phyloP scores from a whole-genome alignment of 495 filamentous ascomycete species.

The Pyronema domesticum region DNA sequence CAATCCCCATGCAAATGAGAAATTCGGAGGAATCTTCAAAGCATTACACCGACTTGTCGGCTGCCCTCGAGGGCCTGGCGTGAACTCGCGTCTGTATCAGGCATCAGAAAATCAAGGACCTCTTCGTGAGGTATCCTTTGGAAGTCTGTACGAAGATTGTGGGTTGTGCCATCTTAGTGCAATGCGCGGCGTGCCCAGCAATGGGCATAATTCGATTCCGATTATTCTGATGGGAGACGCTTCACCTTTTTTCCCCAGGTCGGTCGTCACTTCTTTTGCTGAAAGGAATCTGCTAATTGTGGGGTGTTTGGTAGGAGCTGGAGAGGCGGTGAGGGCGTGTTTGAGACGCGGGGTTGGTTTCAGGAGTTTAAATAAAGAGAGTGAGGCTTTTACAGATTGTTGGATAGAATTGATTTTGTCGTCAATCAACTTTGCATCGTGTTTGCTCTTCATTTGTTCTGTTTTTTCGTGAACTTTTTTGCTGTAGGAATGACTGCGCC shows the following conservation, averaged over 20 bases:
- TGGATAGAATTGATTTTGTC: too few relatives aligned
- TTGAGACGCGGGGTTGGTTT: too few relatives aligned
- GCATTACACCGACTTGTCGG: conserved; percentile 29
- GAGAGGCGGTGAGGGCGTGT: neutral
- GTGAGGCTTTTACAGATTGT: too few relatives aligned
- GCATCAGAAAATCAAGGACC: conserved; percentile 86
- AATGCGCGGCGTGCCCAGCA: conserved; percentile 80
- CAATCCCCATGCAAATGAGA: conserved; percentile 72
- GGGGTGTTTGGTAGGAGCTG: neutral
- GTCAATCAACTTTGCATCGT: too few relatives aligned
- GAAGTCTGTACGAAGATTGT: conserved; percentile 84
- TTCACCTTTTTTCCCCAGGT: conserved; percentile 44
- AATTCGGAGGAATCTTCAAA: conserved; percentile 99
- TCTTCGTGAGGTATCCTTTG: conserved; percentile 29
- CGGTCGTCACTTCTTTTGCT: conserved; percentile 26
- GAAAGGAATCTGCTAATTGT: conserved; percentile 7
- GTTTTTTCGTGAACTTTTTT: too few relatives aligned
- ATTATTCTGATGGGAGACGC: conserved; percentile 83
- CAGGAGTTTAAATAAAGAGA: too few relatives aligned
- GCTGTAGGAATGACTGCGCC: too few relatives aligned
- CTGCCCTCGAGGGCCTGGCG: conserved; percentile 89
- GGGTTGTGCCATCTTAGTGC: conserved; percentile 81
- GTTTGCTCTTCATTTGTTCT: too few relatives aligned
- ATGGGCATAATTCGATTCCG: conserved; percentile 93
- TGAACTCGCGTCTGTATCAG: conserved; percentile 82